Conservation (phyloP, 2,329 filamentous ascomycete species). For the Phialophora macrospora region DNA sequence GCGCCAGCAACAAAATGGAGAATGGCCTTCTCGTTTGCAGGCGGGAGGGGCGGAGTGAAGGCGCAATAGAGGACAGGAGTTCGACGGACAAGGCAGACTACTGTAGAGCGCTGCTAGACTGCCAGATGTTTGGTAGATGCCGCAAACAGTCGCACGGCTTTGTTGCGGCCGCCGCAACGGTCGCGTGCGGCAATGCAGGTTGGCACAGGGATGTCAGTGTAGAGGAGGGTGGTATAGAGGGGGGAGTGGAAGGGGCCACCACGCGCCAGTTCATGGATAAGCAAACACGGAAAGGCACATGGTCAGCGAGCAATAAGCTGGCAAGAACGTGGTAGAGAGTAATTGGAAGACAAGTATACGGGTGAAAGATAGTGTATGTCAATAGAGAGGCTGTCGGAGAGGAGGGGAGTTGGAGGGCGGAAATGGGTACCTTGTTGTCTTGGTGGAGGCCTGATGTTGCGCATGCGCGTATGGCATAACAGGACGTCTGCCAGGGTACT, state of each 20-base stretch:
- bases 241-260: constrained; percentile 18
- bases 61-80: constrained; percentile 8
- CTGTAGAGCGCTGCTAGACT: constrained; percentile 17
- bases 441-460: constrained; percentile 33
- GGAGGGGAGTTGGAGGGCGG: constrained; percentile 25
- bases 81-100: constrained; percentile 31
- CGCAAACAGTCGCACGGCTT: constrained; percentile 23
- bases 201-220: constrained; percentile 25
- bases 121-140: constrained; percentile 13
- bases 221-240: constrained; percentile 18
- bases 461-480: constrained; percentile 12
- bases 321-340: constrained; percentile 28
- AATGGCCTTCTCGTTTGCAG: constrained; percentile 7
- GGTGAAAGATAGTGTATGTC: constrained; percentile 7
- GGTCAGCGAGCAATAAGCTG: constrained; percentile 13
- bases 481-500: constrained; percentile 14
- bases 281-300: constrained; percentile 18
- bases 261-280: constrained; percentile 21
- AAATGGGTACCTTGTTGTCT: constrained; percentile 13
- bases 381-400: constrained; percentile 18
- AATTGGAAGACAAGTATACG: constrained; percentile 28
- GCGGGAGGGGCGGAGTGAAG: constrained; percentile 6
- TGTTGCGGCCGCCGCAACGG: constrained; percentile 30
- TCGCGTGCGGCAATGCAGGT: constrained; percentile 33
- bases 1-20: constrained; percentile 18